phyloP scores from a whole-genome alignment of 2,329 filamentous ascomycete species.

The Trichophyton mentagrophytes region DNA sequence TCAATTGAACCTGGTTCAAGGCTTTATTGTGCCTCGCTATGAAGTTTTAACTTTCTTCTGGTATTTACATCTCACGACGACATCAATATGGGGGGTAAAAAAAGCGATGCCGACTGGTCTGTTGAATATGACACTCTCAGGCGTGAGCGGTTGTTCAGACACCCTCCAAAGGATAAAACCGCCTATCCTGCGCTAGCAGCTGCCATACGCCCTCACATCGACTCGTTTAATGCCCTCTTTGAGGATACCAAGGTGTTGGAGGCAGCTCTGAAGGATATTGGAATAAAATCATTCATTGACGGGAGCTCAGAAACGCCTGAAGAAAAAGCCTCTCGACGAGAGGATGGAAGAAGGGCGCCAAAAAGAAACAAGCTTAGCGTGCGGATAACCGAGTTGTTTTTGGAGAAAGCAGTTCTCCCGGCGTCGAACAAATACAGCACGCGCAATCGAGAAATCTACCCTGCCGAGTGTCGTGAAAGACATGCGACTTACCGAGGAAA shows the following conservation, averaged over 20 bases:
- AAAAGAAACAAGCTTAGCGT: slow-evolving; percentile 63
- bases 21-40: background rate
- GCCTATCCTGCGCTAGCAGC: slow-evolving; percentile 77
- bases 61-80: background rate
- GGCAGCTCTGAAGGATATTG: slow-evolving; percentile 75
- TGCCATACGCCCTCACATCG: slow-evolving; percentile 82
- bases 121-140: slow-evolving; percentile 74
- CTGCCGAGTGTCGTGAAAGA: slow-evolving; percentile 85
- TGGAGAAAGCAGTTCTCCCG: slow-evolving; percentile 71
- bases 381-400: slow-evolving; percentile 64
- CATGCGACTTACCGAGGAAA: slow-evolving; percentile 85
- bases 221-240: slow-evolving; percentile 90
- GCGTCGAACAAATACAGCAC: slow-evolving; percentile 68
- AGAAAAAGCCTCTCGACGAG: slow-evolving; percentile 30
- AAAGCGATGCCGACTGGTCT: slow-evolving; percentile 62
- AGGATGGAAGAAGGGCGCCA: slow-evolving; percentile 41
- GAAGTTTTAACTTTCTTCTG: background rate
- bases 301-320: slow-evolving; percentile 44
- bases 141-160: slow-evolving; percentile 75
- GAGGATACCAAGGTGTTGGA: slow-evolving; percentile 58
- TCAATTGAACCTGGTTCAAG: background rate
- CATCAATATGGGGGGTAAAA: slow-evolving; percentile 35
- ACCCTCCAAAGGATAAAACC: slow-evolving; percentile 74
- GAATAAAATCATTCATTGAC: slow-evolving; percentile 75
- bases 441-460: slow-evolving; percentile 71